Conservation (phyloP, 1,139 yeast species). For the Meyerozyma guilliermondii region DNA sequence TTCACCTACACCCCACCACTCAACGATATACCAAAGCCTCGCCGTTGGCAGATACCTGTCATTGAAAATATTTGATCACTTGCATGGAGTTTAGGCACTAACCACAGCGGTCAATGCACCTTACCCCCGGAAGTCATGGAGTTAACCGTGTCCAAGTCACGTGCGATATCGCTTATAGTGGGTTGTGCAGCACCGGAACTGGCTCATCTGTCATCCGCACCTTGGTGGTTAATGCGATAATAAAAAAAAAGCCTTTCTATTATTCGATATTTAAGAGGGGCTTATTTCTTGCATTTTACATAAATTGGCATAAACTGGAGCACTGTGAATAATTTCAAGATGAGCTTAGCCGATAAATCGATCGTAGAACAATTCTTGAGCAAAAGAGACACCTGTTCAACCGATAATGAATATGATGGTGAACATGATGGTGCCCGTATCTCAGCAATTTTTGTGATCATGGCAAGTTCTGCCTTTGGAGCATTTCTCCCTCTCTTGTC, state of each 20-base stretch:
- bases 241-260: neutral
- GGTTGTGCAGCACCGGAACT: no score
- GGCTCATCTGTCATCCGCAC: neutral
- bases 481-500: slow-evolving; percentile 58
- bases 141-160: neutral
- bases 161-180: neutral
- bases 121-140: neutral
- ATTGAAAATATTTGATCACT: no score
- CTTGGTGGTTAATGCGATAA: slow-evolving; percentile 1
- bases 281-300: neutral
- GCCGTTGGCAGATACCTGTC: no score
- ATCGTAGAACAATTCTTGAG: neutral
- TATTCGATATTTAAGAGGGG: neutral
- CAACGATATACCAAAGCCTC: no score
- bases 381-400: slow-evolving; percentile 29
- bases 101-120: no score
- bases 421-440: slow-evolving; percentile 57
- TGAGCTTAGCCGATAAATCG: neutral
- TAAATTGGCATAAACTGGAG: no score
- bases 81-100: no score
- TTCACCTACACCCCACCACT: no score
- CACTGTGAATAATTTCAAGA: neutral
- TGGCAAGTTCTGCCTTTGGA: slow-evolving; percentile 53
- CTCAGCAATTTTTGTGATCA: slow-evolving; percentile 65
- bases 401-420: slow-evolving; percentile 35